Base-by-base conservation (phyloP, 345 rosid genomes). In the Hirschfeldia incana region DNA sequence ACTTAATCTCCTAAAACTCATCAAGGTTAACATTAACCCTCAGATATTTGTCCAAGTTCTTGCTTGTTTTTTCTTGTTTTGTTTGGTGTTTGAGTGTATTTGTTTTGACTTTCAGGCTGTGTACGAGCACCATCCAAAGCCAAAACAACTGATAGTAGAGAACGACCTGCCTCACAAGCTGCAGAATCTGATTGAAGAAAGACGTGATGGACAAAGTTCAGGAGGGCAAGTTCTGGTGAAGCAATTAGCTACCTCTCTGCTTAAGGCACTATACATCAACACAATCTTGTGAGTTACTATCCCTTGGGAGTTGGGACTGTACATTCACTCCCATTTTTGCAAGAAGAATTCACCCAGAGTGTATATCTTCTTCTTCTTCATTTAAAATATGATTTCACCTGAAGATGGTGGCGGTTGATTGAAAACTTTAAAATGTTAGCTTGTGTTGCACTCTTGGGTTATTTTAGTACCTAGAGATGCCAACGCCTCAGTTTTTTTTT, bases 181-280 rank as follows among this genome's bases (percentile, higher is more conserved):
- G 74, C 85, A 89, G 83, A 91, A 87, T 82, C 84, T 95, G 64
- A 95, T 95, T 0, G 99, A 91, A 81, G 99, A 95, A 82, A 91
- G 99, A n/a, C 84, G 99, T 32, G 98, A 91, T 46, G 98, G 98
- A 53, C 99, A 90, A 78, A 84, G 96, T 28, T 95, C 96, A 8
- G 98, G 99, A 69, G 99, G 98, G 21, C 99, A 95, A 84, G 99
- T 91, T 15, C 73, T 95, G 74, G 99, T 95, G 32, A 95, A 95
- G 80, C 99, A 95, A 83, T 89, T 95, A 98, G 99, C 98, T 26
- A 95, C 97, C 8, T 95, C 98, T 1, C 88, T 95, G 21, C 99
- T 93, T 21, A 93, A 95, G 84, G 98, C 98, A 11, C 96, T 93
- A 58, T 97, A 93, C 77, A 91, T 95, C 70, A 95, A 93, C 85